These are phyloP conservation scores for Starmera stellimalicola DNA, from an alignment of 1,139 yeast species.

Conservation along the genomic window DNA sequence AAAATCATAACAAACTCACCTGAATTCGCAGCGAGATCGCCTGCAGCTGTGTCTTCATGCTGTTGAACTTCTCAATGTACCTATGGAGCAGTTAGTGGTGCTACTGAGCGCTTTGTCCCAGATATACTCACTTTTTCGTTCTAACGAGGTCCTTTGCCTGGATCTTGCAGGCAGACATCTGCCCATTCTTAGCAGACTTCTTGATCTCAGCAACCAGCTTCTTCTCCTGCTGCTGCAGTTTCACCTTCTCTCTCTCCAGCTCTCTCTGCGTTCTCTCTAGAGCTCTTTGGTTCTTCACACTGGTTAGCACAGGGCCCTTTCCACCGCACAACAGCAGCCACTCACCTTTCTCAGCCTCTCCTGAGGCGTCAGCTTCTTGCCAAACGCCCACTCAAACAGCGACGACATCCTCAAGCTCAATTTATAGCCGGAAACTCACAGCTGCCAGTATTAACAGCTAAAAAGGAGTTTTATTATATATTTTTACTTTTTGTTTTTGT, in stretches of 20 bases:
- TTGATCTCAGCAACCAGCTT: slow-evolving; percentile 77
- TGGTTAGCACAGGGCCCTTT: slow-evolving; percentile 2
- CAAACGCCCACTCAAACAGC: slow-evolving; percentile 91
- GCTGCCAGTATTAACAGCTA: too few species aligned
- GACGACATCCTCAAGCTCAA: too few species aligned
- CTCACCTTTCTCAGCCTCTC: slow-evolving; percentile 73
- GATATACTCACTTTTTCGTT: slow-evolving; percentile 40
- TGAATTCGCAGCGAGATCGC: slow-evolving; percentile 89
- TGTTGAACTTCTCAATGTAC: slow-evolving; percentile 78
- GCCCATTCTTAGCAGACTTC: slow-evolving; percentile 85
- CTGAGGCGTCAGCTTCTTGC: slow-evolving; percentile 88
- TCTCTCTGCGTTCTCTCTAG: slow-evolving; percentile 92
- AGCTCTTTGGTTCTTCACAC: slow-evolving; percentile 69
- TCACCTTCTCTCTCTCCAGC: slow-evolving; percentile 74
- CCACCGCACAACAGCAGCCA: slow-evolving; percentile 2
- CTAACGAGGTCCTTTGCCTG: slow-evolving; percentile 94
- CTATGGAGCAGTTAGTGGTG: slow-evolving; percentile 7
- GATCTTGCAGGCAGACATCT: slow-evolving; percentile 79
- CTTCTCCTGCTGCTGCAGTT: slow-evolving; percentile 87
- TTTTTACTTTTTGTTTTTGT: too few species aligned
- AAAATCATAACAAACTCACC: not conserved
- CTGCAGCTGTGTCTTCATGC: slow-evolving; percentile 92
- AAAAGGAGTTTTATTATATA: too few species aligned
- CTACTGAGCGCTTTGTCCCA: not conserved
- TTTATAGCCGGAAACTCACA: too few species aligned